These are phyloP conservation scores for Dendrothele bispora DNA, from an alignment of 768 basidiomycete species.

Conservation along the genomic window DNA sequence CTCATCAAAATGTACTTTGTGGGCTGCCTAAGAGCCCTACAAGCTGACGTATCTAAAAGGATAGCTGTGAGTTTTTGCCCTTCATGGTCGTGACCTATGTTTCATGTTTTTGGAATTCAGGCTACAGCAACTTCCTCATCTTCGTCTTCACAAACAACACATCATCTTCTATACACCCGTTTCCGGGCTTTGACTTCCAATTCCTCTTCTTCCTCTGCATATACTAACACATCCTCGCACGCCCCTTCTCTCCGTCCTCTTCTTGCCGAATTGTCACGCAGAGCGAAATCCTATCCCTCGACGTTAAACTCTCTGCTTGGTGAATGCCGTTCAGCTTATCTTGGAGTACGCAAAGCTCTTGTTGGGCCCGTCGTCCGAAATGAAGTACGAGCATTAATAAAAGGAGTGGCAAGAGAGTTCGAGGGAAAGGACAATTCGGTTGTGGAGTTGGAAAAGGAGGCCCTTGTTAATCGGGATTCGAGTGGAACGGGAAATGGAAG, in stretches of 20 bases:
- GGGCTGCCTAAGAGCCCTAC: conserved; percentile 75
- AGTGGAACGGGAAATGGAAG: conserved; percentile 35
- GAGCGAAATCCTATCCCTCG: conserved; percentile 75
- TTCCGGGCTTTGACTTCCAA: conserved; percentile 42
- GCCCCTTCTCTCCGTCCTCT: conserved; percentile 68
- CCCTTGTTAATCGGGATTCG: conserved; percentile 2
- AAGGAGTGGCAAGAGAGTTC: too few relatives aligned
- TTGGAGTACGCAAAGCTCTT: conserved; percentile 68
- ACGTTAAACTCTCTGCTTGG: conserved; percentile 77
- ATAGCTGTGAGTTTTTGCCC: conserved; percentile 47
- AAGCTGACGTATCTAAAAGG: conserved; percentile 74
- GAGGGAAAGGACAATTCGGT: too few relatives aligned
- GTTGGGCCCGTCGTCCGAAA: conserved; percentile 64
- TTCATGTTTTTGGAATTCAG: conserved; percentile 30
- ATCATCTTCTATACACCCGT: conserved; percentile 86
- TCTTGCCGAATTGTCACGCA: conserved; percentile 81
- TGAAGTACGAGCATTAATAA: conserved; percentile 87
- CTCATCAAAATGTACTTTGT: conserved; percentile 97
- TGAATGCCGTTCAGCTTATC: conserved; percentile 89
- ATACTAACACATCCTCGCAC: background rate
- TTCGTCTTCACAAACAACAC: conserved; percentile 61
- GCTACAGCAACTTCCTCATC: too few relatives aligned
- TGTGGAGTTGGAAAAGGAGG: too few relatives aligned
- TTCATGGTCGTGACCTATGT: background rate
- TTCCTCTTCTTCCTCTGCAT: background rate